A percentile compares a stretch with the other conserved stretches of the same genome.
These are phyloP conservation scores for Lactarius evosmus DNA, from an alignment of 768 basidiomycete species.

Conservation along the genomic window DNA sequence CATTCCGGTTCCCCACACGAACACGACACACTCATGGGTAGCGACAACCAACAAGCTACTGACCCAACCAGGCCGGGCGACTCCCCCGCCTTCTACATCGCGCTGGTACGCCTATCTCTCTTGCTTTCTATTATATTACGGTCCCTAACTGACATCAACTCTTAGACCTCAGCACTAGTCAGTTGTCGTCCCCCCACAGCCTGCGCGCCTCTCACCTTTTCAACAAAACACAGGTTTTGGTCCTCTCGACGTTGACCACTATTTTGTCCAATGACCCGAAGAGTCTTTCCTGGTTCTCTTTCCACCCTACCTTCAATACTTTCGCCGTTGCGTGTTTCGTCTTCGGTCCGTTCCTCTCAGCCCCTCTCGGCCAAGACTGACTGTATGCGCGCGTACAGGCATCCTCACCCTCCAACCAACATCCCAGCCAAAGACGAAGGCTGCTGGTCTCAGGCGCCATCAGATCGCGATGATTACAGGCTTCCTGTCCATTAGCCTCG, in stretches of 20 bases:
- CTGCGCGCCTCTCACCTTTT: background rate
- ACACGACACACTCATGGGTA: slow-evolving; percentile 26
- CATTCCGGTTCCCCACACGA: background rate
- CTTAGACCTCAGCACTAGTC: slow-evolving; percentile 23
- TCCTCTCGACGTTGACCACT: slow-evolving; percentile 42
- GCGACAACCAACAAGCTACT: slow-evolving; percentile 30
- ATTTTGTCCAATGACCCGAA: slow-evolving; percentile 46
- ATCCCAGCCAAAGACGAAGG: slow-evolving; percentile 59
- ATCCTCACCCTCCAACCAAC: slow-evolving; percentile 77
- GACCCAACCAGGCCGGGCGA: slow-evolving; percentile 43
- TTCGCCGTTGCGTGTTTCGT: slow-evolving; percentile 54
- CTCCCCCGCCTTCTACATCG: slow-evolving; percentile 33
- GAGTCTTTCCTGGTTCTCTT: slow-evolving; percentile 56
- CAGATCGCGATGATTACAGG: slow-evolving; percentile 60
- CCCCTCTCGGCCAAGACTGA: background rate
- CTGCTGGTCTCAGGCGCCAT: slow-evolving; percentile 65
- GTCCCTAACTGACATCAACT: slow-evolving; percentile 9
- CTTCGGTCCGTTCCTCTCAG: slow-evolving; percentile 47
- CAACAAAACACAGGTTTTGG: slow-evolving; percentile 12
- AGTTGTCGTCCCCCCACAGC: background rate
- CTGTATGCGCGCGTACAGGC: slow-evolving; percentile 39
- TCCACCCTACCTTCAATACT: slow-evolving; percentile 63
- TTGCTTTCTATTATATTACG: background rate
- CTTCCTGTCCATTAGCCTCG: slow-evolving; percentile 55
- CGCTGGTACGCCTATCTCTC: slow-evolving; percentile 38